Base-by-base conservation (phyloP, 73 alveolate genomes). In the Paramecium bursaria region DNA sequence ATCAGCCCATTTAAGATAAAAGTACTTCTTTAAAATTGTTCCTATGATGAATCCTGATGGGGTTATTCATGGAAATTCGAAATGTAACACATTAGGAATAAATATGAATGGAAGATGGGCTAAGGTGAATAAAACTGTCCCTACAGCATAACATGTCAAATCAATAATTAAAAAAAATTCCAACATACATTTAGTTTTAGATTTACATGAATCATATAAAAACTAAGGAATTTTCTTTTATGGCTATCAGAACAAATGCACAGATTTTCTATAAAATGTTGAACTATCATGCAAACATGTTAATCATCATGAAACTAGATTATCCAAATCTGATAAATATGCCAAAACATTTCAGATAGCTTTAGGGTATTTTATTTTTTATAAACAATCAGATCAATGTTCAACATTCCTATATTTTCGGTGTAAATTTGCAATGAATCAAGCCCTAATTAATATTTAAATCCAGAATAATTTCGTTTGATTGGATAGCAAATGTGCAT, bases 11-110 rank as follows among this genome's bases (percentile, higher is more conserved):
- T 87, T 95, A 48, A 93, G 99, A 88, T 96, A 93, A 42, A 90
- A 92, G 53, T 93, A 92, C 76, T 57, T 93, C 19, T 95, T 95
- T 60, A 94, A 93, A 86, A 95, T 95, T 11, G 76, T 95, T 4
- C 99, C 99, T 52, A 95, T 95, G 98, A 80, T 95, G 86, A 95
- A 95, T 67, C 98, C 97, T 9, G 99, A 95, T 87, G 99, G 99
- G 4, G 98, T 95, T 30, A 88, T 93, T 5, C 90, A 92, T 54
- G 99, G 99, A 0, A 95, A 95, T 75, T 91, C 92, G 53, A 75
- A 97, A 74, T 90, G 96, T 30, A 91, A 95, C 44, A 73, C 92
- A 31, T 82, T 94, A 11, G 97, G 98, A 55, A 86, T 94, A 46
- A 97, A 93, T 86, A 82, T 91, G 31, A 91, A 91, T 61, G 55